Evolutionary conservation across 2,329 filamentous ascomycete genomes (phyloP), one percentile per base, ranked within the genome.

Genomic region (Colletotrichum navitas): DNA sequence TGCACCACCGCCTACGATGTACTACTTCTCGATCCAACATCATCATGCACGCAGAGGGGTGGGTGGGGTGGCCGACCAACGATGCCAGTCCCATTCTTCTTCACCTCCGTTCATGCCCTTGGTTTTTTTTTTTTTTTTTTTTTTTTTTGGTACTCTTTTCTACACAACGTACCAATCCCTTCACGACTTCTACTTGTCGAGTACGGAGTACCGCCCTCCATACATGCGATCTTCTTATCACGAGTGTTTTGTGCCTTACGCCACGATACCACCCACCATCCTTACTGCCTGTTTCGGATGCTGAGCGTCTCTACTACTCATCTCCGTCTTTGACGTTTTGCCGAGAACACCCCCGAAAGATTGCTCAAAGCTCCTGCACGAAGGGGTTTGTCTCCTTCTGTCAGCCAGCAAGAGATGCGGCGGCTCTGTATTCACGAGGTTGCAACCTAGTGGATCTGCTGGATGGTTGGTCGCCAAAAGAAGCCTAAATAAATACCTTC

Each of bases 1-100:
- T 41, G 73, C 76, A 76, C 72, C 39, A 72, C 43, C 32, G 70
- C 43, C 60, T 49, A 39, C 12, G 10, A 39, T 36, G 34, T 36
- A 36, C 34, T 10, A 36, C 34, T 11, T 68, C 63, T 64, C 76
- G 76, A 77, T 76, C 77, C 76, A 63, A 74, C 74, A 76, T 71
- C 55, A 61, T 66, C 55, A 34, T 36, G 39, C 26, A 29, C 14
- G 36, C 36, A 34, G 70, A n/a, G 43, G 43, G 43, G 18, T 45
- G 60, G 47, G 60, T 55, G 43, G 60, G 60, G 59, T 62, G 66
- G 41, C 60, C 62, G 49, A 66, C 63, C 56, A 61, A 55, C 67
- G 21, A 63, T 7, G 51, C 49, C 45, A 41, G 64, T 58, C 52
- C 59, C 45, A 39, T 32, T 63, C 14, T 7, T 12, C 21, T 34